phyloP scores from a whole-genome alignment of 177 flowering plant species.

The Vitis hybrid region DNA sequence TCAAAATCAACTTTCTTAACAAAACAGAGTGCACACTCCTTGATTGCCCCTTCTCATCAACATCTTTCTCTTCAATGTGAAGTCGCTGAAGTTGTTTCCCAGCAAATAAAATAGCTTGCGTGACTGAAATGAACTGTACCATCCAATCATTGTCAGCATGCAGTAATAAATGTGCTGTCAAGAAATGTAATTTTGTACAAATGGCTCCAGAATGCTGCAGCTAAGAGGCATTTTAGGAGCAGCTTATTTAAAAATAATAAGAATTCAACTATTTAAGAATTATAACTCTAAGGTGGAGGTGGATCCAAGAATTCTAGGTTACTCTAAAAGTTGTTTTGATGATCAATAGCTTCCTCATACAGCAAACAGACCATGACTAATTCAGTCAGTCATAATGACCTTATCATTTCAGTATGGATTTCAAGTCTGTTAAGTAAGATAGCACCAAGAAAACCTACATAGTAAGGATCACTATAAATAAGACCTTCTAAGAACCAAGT shows the following conservation, averaged over 20 bases:
- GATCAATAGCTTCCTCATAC: background rate
- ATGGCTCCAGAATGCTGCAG: background rate
- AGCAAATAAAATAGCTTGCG: conserved; percentile 72
- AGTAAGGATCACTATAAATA: too few species aligned
- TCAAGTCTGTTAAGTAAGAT: too few species aligned
- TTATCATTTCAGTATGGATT: background rate
- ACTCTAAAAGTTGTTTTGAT: too few species aligned
- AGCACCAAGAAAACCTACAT: too few species aligned
- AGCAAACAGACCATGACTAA: background rate
- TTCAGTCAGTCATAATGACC: background rate
- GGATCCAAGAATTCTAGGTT: background rate
- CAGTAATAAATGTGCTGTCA: background rate
- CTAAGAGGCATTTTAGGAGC: background rate
- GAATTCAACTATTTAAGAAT: background rate
- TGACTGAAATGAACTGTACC: conserved; percentile 75
- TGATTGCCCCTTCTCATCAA: conserved; percentile 10
- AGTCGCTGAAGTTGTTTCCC: conserved; percentile 82
- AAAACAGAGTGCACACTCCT: conserved; percentile 45
- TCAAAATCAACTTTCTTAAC: conserved; percentile 64
- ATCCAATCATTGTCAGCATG: conserved; percentile 17
- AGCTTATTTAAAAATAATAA: background rate
- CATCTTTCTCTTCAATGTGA: conserved; percentile 35
- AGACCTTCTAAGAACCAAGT: too few species aligned
- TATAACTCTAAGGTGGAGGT: background rate
- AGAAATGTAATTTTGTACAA: background rate